A percentile compares a stretch with the other conserved stretches of the same genome.
Conservation (phyloP, 2,329 filamentous ascomycete genomes). For the Pseudogymnoascus sp. region DNA sequence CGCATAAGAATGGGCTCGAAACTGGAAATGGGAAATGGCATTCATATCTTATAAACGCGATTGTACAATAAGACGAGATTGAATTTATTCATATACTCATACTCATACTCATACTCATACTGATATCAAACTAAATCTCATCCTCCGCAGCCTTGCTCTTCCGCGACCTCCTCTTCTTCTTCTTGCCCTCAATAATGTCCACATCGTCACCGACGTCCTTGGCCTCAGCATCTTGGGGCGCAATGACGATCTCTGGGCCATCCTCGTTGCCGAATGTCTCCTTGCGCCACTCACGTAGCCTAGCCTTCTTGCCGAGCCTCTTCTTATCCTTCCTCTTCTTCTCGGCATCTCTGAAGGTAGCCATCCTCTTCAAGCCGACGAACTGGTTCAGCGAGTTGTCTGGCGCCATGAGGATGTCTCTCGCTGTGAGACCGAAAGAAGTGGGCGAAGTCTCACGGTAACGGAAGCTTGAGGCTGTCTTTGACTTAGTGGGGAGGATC, state of each 20-base stretch:
- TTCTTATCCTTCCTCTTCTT: slow-evolving; percentile 89
- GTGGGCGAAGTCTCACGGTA: slow-evolving; percentile 92
- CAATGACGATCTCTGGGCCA: slow-evolving; percentile 28
- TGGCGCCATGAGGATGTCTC: slow-evolving; percentile 83
- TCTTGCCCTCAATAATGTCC: slow-evolving; percentile 33
- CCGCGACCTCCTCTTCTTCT: slow-evolving; percentile 46
- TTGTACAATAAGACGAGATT: slow-evolving; percentile 1
- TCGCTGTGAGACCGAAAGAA: slow-evolving; percentile 78
- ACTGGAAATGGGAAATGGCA: neutral
- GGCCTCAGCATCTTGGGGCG: slow-evolving; percentile 16
- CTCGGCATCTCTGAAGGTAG: slow-evolving; percentile 75
- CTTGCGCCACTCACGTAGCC: slow-evolving; percentile 75
- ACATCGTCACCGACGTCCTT: slow-evolving; percentile 19
- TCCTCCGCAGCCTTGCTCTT: slow-evolving; percentile 23
- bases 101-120: slow-evolving; percentile 2
- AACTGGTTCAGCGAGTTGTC: slow-evolving; percentile 83
- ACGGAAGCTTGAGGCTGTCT: slow-evolving; percentile 56
- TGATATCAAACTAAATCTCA: slow-evolving; percentile 6
- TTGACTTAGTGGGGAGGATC: slow-evolving; percentile 46
- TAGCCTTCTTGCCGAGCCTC: slow-evolving; percentile 82
- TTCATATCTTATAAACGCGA: neutral
- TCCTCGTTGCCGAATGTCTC: slow-evolving; percentile 51
- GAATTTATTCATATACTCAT: slow-evolving; percentile 6
- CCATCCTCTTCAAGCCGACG: slow-evolving; percentile 89
- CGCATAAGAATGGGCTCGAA: neutral